A percentile compares a stretch with the other conserved stretches of the same genome.
These are phyloP conservation scores for Lipomyces starkeyi DNA, from an alignment of 805 yeast genomes.

Conservation along the genomic window DNA sequence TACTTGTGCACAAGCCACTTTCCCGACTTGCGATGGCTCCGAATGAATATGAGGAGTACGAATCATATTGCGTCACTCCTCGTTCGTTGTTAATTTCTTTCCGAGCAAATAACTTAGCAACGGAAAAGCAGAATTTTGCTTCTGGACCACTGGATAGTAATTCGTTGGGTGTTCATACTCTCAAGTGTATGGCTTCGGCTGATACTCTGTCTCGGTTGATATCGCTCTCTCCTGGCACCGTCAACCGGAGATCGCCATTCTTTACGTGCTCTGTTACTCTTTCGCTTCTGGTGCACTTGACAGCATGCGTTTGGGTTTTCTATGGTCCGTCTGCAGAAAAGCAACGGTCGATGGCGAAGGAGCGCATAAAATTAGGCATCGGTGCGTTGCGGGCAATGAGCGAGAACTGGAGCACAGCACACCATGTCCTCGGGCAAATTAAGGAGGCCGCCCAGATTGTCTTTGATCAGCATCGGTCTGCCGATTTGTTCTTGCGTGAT, in stretches of 20 bases:
- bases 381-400: slow-evolving; percentile 19
- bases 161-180: slow-evolving; percentile 10
- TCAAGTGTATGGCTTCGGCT: slow-evolving; percentile 23
- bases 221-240: slow-evolving; percentile 14
- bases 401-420: slow-evolving; percentile 28
- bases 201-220: slow-evolving; percentile 19
- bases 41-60: slow-evolving; percentile 10
- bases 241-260: slow-evolving; percentile 25
- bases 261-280: slow-evolving; percentile 25
- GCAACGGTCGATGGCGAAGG: slow-evolving; percentile 14
- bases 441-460: slow-evolving; percentile 21
- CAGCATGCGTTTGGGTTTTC: slow-evolving; percentile 29
- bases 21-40: slow-evolving; percentile 29
- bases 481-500: not conserved
- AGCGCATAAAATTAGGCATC: slow-evolving; percentile 20
- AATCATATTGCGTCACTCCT: slow-evolving; percentile 23
- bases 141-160: not conserved
- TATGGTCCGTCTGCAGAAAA: not conserved
- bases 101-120: slow-evolving; percentile 8
- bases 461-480: slow-evolving; percentile 20
- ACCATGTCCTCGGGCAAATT: slow-evolving; percentile 10
- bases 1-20: slow-evolving; percentile 16
- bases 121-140: not conserved
- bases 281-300: slow-evolving; percentile 22
- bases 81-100: slow-evolving; percentile 22